Base-by-base conservation (phyloP, 75 land plant species). In the Pseudotsuga menziesii region DNA sequence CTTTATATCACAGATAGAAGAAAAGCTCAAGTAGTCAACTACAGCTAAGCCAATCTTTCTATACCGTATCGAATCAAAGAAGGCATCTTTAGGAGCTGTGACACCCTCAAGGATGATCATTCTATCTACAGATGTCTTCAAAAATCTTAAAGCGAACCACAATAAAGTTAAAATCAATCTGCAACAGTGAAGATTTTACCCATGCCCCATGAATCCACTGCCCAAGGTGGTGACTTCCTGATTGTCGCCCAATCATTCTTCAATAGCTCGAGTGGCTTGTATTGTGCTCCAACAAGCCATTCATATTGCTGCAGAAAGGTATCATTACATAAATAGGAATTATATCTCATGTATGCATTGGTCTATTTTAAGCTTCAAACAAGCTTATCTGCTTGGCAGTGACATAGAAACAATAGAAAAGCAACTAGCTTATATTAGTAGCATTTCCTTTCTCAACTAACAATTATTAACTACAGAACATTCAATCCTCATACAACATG, bases 151-250 rank as follows among this genome's bases (percentile, higher is more conserved):
- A 32, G 39, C 0, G 16, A 32, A 63, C 17, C 15, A 19, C 54
- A 48, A 67, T 39, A 12, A 67, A 67, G 20, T 35, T 5, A 67
- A 54, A 14, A 4, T 56, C 57, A 73, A 73, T 4, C 22, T 26
- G 5, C 5, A 73, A 73, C 32, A 72, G 56, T 56, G 25, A 26
- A 66, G 61, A 4, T 78, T 82, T 77, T 78, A 97, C 99, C 99
- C 76, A 97, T 80, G 23, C 99, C 99, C 99, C 99, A 97, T 35
- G 99, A 95, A 86, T 97, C 99, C 75, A 97, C 83, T 82, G 98
- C 88, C 96, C 98, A 97, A 36, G 92, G 88, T 67, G 98, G 96
- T 61, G 99, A 95, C 56, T 91, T 95, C 76, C 98, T 97, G 35
- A 97, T 87, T 67, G 84, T 58, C 44, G 79, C 75, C 99, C 99